These are phyloP conservation scores for Penicillium palitans DNA, from an alignment of 2,329 filamentous ascomycete genomes.

Conservation along the genomic window DNA sequence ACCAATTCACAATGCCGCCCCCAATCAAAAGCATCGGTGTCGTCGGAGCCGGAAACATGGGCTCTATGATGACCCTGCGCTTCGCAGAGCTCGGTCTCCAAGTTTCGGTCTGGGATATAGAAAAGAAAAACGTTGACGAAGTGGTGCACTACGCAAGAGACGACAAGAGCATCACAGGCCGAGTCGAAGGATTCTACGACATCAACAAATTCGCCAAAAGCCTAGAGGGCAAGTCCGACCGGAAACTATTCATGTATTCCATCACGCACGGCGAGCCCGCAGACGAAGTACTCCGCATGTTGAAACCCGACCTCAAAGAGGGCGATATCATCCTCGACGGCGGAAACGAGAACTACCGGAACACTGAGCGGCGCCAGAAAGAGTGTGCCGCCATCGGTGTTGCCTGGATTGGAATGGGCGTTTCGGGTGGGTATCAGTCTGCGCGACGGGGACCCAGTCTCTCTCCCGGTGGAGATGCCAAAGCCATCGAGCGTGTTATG, in stretches of 20 bases:
- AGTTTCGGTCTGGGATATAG: slow-evolving; percentile 43
- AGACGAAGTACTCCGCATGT: slow-evolving; percentile 37
- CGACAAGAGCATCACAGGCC: slow-evolving; percentile 30
- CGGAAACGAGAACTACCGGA: slow-evolving; percentile 66
- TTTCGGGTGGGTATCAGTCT: slow-evolving; percentile 69
- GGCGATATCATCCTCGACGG: slow-evolving; percentile 69
- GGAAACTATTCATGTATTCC: slow-evolving; percentile 44
- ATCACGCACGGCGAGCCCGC: slow-evolving; percentile 43
- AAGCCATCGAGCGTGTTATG: slow-evolving; percentile 59
- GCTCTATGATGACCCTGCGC: slow-evolving; percentile 46
- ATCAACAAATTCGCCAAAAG: slow-evolving; percentile 39
- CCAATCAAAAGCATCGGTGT: slow-evolving; percentile 41
- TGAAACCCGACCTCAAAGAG: slow-evolving; percentile 54
- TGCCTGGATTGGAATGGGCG: slow-evolving; percentile 67
- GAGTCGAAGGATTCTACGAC: slow-evolving; percentile 36
- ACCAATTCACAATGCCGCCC: slow-evolving; percentile 21
- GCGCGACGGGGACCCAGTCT: slow-evolving; percentile 67
- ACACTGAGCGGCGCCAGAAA: slow-evolving; percentile 63
- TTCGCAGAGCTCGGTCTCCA: slow-evolving; percentile 42
- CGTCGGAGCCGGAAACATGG: slow-evolving; percentile 45
- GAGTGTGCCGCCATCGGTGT: slow-evolving; percentile 59
- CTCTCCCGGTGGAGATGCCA: slow-evolving; percentile 62
- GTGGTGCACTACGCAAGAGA: slow-evolving; percentile 28
- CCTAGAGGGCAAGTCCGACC: slow-evolving; percentile 32
- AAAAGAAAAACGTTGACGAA: slow-evolving; percentile 36